These are phyloP conservation scores for Rhizophagus sp. DNA, from an alignment of 192 early-diverging fungal species.

Conservation along the genomic window DNA sequence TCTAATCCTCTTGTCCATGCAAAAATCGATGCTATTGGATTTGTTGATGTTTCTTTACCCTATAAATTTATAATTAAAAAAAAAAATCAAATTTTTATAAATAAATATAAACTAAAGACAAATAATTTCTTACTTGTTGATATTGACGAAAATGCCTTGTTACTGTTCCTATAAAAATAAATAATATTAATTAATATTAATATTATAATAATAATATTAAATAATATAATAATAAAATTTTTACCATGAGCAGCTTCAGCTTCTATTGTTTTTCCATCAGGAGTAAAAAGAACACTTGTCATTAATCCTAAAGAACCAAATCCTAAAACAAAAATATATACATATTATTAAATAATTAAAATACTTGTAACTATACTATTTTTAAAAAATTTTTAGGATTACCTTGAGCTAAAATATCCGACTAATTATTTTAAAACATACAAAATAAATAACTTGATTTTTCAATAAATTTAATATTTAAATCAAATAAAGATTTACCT, in stretches of 20 bases:
- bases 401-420: slow-evolving; percentile 90
- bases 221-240: background rate
- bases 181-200: background rate
- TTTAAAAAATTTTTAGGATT: background rate
- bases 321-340: slow-evolving; percentile 32
- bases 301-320: slow-evolving; percentile 94
- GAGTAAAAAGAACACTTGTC: slow-evolving; percentile 91
- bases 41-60: slow-evolving; percentile 92
- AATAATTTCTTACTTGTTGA: slow-evolving; percentile 61
- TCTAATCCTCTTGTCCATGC: slow-evolving; percentile 91
- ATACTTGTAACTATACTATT: background rate
- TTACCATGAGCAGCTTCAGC: slow-evolving; percentile 89
- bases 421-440: slow-evolving; percentile 45
- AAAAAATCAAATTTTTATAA: background rate
- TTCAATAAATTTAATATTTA: background rate
- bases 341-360: background rate
- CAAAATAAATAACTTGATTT: background rate
- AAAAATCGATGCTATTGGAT: slow-evolving; percentile 96
- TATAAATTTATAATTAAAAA: slow-evolving; percentile 10
- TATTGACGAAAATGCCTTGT: slow-evolving; percentile 91
- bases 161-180: slow-evolving; percentile 66
- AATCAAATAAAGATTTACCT: background rate
- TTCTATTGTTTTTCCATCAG: slow-evolving; percentile 89
- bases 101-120: background rate
- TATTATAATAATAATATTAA: background rate